Conservation (phyloP, 1,284 basidiomycete genomes). For the Mycena citricolor region DNA sequence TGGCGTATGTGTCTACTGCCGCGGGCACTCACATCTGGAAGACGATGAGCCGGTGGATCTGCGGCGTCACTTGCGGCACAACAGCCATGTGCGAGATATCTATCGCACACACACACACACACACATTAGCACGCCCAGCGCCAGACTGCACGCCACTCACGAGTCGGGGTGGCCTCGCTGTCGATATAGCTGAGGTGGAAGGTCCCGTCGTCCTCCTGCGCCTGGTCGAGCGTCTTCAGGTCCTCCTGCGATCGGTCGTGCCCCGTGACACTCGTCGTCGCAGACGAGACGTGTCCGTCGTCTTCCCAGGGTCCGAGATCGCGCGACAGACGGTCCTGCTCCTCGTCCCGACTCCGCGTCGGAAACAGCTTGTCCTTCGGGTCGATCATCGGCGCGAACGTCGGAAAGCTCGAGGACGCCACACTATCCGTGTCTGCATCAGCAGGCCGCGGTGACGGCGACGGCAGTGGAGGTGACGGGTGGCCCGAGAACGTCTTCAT, state of each 20-base stretch:
- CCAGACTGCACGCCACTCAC: slow-evolving; percentile 1
- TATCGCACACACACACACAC: neutral
- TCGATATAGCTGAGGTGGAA: slow-evolving; percentile 16
- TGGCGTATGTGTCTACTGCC: neutral
- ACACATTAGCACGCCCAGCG: neutral
- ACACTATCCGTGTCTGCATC: slow-evolving; percentile 2
- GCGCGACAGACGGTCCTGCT: too few species aligned
- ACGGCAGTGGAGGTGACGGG: slow-evolving; percentile 1
- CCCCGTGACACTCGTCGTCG: too few species aligned
- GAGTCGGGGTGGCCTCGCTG: slow-evolving; percentile 7
- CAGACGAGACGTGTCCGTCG: too few species aligned
- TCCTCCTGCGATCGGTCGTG: too few species aligned
- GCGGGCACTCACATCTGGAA: slow-evolving; percentile 37
- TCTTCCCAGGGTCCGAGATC: too few species aligned
- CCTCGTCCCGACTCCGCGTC: too few species aligned
- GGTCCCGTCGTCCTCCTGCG: slow-evolving; percentile 3
- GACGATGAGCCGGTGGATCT: slow-evolving; percentile 7
- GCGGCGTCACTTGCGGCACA: slow-evolving; percentile 4
- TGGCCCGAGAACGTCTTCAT: slow-evolving; percentile 2
- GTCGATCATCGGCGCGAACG: slow-evolving; percentile 26
- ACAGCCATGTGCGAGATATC: slow-evolving; percentile 13
- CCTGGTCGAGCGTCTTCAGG: too few species aligned
- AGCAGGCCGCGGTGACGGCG: neutral
- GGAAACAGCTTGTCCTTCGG: too few species aligned
- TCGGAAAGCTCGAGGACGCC: slow-evolving; percentile 17